Base-by-base conservation (phyloP, 768 basidiomycete species). In the Lyophyllum decastes region DNA sequence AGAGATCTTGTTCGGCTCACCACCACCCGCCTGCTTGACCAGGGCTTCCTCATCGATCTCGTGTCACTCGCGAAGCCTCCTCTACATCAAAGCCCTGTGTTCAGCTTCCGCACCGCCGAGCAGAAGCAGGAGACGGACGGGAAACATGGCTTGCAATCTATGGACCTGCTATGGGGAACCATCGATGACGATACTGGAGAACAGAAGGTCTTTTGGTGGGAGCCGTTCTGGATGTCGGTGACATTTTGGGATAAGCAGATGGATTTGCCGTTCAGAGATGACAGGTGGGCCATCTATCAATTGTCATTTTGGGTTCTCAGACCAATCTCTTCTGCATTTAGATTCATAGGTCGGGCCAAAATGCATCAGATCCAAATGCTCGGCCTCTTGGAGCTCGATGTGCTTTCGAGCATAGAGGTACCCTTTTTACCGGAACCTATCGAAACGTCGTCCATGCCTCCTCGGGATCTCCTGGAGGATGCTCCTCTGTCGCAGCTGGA, bases 291-390 rank as follows among this genome's bases (percentile, higher is more conserved):
- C 34, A 25, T 47, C 53, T 61, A 30, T 26, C 19, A 40, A 27
- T 17, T 48, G 16, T 48, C 26, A 27, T 27, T 30, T 27, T 19
- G n/a, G 30, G 26, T 9, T n/a, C 16, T 30, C 17, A 19, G 26
- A 30, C 26, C 16, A 25, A 48, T 17, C 16, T 19, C 17, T 19
- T 30, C 7, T n/a, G 6, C 7, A 27, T 56, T 38, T 62, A 95
- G 96, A 59, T 98, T 98, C 68, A 79, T 98, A 24, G 89, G 94
- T 5, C 86, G 96, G 27, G 94, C 92, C n/a, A 92, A 93, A 74
- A 96, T 97, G 94, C 92, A 94, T 65, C 92, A 95, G 68, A 94
- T 97, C 38, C 91, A 97, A 67, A 95, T 93, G 91, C 82, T 97
- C 1, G 95, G 95, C 6, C 76, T 96, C 9, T 78, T 96, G 44